A percentile compares a stretch with the other conserved stretches of the same genome.
Conservation (phyloP, 192 early-diverging fungal species). For the Coemansia sp. region DNA sequence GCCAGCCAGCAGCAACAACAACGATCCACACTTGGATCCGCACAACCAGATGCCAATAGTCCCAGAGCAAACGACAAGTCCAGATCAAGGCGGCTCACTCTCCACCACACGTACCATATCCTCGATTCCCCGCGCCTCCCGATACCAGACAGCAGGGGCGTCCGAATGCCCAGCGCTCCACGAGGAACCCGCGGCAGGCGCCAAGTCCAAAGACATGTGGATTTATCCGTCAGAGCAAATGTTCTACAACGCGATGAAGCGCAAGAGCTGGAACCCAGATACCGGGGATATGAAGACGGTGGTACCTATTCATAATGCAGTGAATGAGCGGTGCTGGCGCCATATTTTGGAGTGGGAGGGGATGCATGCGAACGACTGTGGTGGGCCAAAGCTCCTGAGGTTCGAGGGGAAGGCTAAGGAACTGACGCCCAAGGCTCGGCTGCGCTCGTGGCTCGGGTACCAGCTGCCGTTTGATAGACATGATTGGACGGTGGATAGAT, state of each 20-base stretch:
- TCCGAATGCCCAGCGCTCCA: constrained; percentile 35
- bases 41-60: constrained; percentile 67
- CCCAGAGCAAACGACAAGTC: constrained; percentile 54
- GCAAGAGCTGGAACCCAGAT: constrained; percentile 90
- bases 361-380: constrained; percentile 24
- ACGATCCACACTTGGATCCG: constrained; percentile 56
- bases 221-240: constrained; percentile 93
- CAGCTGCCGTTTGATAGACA: constrained; percentile 90
- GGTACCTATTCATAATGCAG: constrained; percentile 92
- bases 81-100: constrained; percentile 55
- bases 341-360: constrained; percentile 88
- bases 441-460: constrained; percentile 58
- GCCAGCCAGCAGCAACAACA: constrained; percentile 19
- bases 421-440: constrained; percentile 38
- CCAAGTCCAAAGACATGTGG: constrained; percentile 59
- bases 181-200: constrained; percentile 24
- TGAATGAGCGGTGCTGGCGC: constrained; percentile 90
- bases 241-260: constrained; percentile 96
- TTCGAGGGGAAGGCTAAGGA: constrained; percentile 53
- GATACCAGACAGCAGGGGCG: constrained; percentile 54
- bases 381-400: constrained; percentile 38
- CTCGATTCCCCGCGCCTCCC: constrained; percentile 72
- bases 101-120: constrained; percentile 70
- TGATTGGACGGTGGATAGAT: constrained; percentile 94
- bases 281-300: constrained; percentile 87